Base-by-base conservation (phyloP, 352 stramenopile species). In the Phytophthora hibernalis region DNA sequence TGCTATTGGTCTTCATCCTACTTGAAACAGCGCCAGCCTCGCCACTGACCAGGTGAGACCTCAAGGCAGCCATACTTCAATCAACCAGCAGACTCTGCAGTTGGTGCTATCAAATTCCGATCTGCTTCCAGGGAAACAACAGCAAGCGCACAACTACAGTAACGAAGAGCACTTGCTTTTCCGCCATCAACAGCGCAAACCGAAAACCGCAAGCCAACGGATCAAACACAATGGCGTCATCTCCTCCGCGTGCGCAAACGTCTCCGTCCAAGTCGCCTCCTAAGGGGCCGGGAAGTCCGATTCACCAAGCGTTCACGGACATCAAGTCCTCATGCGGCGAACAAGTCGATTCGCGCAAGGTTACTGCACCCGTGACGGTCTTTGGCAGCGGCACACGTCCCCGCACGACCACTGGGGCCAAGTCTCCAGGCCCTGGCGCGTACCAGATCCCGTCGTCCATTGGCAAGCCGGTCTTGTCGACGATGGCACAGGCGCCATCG, bases 371-470 rank as follows among this genome's bases (percentile, higher is more conserved):
- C 0, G 68, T 70, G 16, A 83, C 83, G 0, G 79, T 87, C 26
- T 93, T 93, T 60, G 85, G 85, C 20, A 92, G 68, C 9, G 87
- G 77, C 60, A 85, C 74, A 18, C 81, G 85, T 4, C 72, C 81
- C 11, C 79, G 76, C 18, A 82, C 72, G 28, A 82, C 68, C 10
- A 82, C 51, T 35, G 80, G 81, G 3, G 62, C 60, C 61, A 90
- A 92, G 65, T 87, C 80, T 2, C 85, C 85, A 2, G 85, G 85
- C 6, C 85, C 85, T 0, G 85, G 85, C 0, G 65, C 74, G 11
- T 91, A 92, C 50, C 78, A 89, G 63, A 87, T 92, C 33, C 82
- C 83, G 37, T 89, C 85, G 16, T 83, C 83, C 2, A 91, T 93
- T 44, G 81, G 81, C 37, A 90, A 89, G 42, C 80, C 85, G 18